Base-by-base conservation (phyloP, 1,284 basidiomycete species). In the Leccinum pachyderme region DNA sequence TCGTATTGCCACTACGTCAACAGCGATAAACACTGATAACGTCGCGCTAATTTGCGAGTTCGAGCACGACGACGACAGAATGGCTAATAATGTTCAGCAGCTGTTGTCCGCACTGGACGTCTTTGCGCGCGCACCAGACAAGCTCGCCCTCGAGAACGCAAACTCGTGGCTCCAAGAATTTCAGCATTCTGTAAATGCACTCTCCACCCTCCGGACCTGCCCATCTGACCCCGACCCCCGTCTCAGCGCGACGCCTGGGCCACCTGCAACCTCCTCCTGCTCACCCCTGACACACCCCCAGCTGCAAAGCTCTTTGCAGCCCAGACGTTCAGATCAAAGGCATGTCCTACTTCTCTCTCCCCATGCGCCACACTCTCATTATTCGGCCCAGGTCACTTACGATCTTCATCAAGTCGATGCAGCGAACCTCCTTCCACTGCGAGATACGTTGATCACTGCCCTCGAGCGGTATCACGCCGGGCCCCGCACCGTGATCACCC, bases 311-410 rank as follows among this genome's bases (percentile, higher is more conserved):
- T 98, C 48, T 98, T 99, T 70, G 94, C 95, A 15, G 94, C 96
- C 0, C 97, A 99, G 74, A 99, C 97, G 0, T 93, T 99, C 71
- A 81, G 96, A 66, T 82, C 90, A 56, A 99, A 99, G 82, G 95
- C 93, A 58, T 75, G 58, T 37, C 57, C 54, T 33, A 52, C 49
- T 28, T 18, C 18, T 18, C 18, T 18, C 47, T 11, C 5, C 4
- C 51, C 11, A 46, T 25, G 53, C 57, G 33, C 41, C 47, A 35
- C 56, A 39, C 61, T 59, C 47, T 59, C 47, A 35, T 59, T 48
- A 61, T 59, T 53, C 43, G 4, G 47, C 49, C 55, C 65, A 98
- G 95, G 93, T 98, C 64, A 93, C 89, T 7, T 99, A 95, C 73
- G 97, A 99, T 80, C 84, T 99, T 47, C 75, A 89, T 53, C 93